Base-by-base conservation (phyloP, 257 asterid genomes). In the Solanum ahanhuiri region DNA sequence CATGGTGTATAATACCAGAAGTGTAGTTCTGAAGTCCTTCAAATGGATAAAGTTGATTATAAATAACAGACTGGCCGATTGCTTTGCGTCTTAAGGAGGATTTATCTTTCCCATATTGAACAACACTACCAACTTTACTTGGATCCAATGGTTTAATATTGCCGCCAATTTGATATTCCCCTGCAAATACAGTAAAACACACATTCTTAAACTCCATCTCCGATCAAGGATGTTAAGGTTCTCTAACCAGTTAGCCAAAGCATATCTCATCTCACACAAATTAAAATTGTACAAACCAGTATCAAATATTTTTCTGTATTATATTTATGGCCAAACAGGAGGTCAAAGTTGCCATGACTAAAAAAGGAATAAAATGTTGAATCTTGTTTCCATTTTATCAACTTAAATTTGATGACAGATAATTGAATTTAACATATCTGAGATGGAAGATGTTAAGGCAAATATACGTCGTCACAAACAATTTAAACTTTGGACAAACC, bases 1-100 rank as follows among this genome's bases (percentile, higher is more conserved):
- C 98, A 79, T 96, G 99, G 89, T 96, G 99, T 81, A 96, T 95
- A 83, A 95, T 93, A 76, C 99, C 98, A 4, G 99, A 95, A 85
- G 98, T 94, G 92, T 96, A 96, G 87, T 96, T 96, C 85, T 88
- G 90, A 88, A 96, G 93, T 51, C 98, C 98, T 85, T 92, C 86
- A 81, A 90, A 96, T 30, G 98, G 97, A 86, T 96, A 96, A 39
- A 95, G 95, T 83, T 96, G 98, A 63, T 60, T 92, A 86, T 95
- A 96, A 73, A 95, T 72, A 23, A 93, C 93, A 37, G 99, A 94
- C 79, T 92, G 72, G 18, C 99, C 99, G 0, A 76, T 89, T 12
- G 93, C 95, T 85, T 86, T 91, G 91, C 89, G 91, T 70, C 22
- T 86, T 92, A 92, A 79, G 15, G 87, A 91, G 83, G 63, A 73